Evolutionary conservation across 805 yeast genomes (phyloP), one percentile per base, ranked within the genome.

Genomic region (Metschnikowia cerradonensis): DNA sequence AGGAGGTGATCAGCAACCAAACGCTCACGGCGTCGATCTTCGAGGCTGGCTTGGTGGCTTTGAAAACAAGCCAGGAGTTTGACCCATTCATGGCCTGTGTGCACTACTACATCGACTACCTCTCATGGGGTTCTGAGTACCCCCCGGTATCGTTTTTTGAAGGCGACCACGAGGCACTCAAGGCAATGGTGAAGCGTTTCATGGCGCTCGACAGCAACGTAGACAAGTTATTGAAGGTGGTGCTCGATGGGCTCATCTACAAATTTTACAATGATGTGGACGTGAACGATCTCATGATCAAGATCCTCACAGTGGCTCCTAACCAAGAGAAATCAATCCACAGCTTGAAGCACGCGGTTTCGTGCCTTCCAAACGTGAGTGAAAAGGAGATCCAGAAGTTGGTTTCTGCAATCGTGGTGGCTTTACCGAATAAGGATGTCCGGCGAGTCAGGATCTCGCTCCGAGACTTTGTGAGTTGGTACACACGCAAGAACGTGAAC

Each of bases 391-490:
- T 84, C 54, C 68, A 75, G 40, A 87, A 86, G 62, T 73, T 90
- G 54, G 60, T 84, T 33, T 71, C 72, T 7, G 76, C 83, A 1
- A 73, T 86, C 4, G 76, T 75, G n/a, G 72, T 70, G 13, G 86
- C 94, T 0, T 70, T 88, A 45, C 77, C 75, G 35, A 81, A 84
- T 22, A 84, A 81, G 60, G 91, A 90, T 66, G 83, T 76, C 65
- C 79, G 92, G 64, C 79, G 88, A 56, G 82, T 89, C 23, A 79
- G 96, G 60, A 73, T 82, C 3, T 77, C 87, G 41, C 71, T 91
- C 48, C 80, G 83, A 60, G 92, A 86, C 63, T 92, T 91, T 63
- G 81, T 88, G 37, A 81, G 77, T 49, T 88, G 96, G 94, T 90
- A 89, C 67, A 71, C 84, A 32, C 75, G 96, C 59, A 86, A 89